Base-by-base conservation (phyloP, 371 early-diverging fungal species). In the Chytridium lagenaria region DNA sequence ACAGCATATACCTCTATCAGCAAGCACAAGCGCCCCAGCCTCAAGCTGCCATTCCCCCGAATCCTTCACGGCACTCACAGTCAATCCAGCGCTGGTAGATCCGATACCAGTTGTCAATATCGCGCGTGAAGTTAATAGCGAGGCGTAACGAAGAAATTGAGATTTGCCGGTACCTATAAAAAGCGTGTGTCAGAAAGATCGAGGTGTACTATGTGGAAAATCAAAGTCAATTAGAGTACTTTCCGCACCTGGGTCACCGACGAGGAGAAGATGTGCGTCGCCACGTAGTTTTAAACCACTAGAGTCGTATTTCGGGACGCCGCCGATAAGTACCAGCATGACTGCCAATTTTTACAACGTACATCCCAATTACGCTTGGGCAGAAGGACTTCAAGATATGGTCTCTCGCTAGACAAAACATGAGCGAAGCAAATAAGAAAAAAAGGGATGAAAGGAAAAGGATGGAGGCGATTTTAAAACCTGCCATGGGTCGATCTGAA, bases 1-100 rank as follows among this genome's bases (percentile, higher is more conserved):
- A 85, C 99, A 99, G 81, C 99, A 99, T 0, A 99, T 84, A 68
- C 99, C 99, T 69, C 93, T 94, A 80, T 99, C 99, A 77, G 95
- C 93, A 67, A 99, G 88, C 0, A 99, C 99, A 61, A 99, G 84
- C 0, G 99, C 99, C 81, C 99, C 99, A 49, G 80, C 77, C 49
- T 95, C 94, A 28, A 93, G 83, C 3, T 89, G 91, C 81, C 89
- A 92, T 50, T 94, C 94, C 23, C 90, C 90, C 23, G 86, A 86
- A 39, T 93, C 91, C 67, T 86, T 84, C 28, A 92, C 90, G n/a
- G 91, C 91, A 1, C 89, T 82, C 1, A 91, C 91, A n/a, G 94
- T 94, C 59, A 94, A 78, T 3, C 94, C 94, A 0, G 92, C 94
- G 37, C 81, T 91, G 71, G 89, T 91, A n/a, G 90, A 87, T 16